Conservation (phyloP, 2,329 filamentous ascomycete species). For the Trichoderma sp. region DNA sequence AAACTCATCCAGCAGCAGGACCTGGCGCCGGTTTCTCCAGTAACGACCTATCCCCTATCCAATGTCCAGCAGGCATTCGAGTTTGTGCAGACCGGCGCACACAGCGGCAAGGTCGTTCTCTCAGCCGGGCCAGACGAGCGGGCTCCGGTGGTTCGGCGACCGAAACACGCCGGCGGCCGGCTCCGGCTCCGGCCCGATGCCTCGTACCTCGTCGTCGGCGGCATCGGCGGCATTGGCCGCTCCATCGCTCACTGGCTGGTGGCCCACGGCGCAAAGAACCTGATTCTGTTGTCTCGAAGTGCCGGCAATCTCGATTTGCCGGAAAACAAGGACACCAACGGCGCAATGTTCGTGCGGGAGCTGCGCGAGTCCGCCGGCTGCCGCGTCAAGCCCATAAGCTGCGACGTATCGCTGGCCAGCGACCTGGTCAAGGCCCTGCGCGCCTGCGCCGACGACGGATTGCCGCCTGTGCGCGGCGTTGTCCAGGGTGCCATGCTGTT, state of each 20-base stretch:
- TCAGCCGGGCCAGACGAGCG: slow-evolving; percentile 11
- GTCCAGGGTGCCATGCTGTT: not conserved
- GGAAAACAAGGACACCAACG: not conserved
- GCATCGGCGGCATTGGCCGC: not conserved
- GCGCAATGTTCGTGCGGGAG: not conserved
- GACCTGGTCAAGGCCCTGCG: not conserved
- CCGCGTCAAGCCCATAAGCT: not conserved
- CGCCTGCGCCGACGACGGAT: not conserved
- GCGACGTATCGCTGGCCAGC: not conserved
- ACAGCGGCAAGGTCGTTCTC: slow-evolving; percentile 25
- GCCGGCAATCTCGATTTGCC: not conserved
- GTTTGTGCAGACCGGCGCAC: slow-evolving; percentile 23
- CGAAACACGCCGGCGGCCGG: not conserved
- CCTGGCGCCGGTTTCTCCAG: not conserved
- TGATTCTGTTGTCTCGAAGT: not conserved
- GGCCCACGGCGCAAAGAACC: not conserved
- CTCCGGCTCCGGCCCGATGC: not conserved
- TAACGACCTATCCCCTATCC: not conserved
- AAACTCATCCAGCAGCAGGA: not conserved
- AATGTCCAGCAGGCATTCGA: slow-evolving; percentile 22
- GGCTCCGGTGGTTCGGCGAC: not conserved
- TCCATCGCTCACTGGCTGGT: not conserved
- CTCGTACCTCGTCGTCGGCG: not conserved
- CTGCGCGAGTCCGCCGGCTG: not conserved
- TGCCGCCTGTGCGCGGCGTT: not conserved